Evolutionary conservation across 495 filamentous ascomycete genomes (phyloP).

Genomic region (Poronia punctata): DNA sequence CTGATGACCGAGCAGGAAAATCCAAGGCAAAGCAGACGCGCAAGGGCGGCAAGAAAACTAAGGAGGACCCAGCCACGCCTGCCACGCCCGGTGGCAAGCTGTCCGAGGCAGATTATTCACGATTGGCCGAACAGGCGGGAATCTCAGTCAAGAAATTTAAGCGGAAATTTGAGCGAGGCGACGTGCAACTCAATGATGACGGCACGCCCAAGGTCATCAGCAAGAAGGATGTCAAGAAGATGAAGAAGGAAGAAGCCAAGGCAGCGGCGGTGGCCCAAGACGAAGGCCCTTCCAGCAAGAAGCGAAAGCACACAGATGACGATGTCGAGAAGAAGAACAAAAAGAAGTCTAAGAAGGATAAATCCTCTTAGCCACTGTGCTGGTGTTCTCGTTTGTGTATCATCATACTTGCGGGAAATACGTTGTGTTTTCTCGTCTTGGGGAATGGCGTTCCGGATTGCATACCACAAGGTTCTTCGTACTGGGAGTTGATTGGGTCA

Average conservation of each 20-base stretch:
- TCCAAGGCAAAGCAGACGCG: conserved; percentile 41
- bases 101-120: conserved; percentile 43
- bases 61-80: conserved; percentile 21
- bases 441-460: conserved; percentile 26
- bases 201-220: conserved; percentile 56
- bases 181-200: conserved; percentile 52
- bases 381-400: conserved; percentile 22
- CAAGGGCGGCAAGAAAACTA: conserved; percentile 24
- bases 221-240: conserved; percentile 73
- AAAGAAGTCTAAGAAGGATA: conserved; percentile 39
- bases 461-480: conserved; percentile 25
- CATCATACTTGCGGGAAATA: conserved; percentile 23
- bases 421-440: conserved; percentile 18
- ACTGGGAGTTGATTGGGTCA: conserved; percentile 25
- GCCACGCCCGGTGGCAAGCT: conserved; percentile 28
- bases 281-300: conserved; percentile 19
- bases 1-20: conserved; percentile 38
- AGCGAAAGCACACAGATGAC: conserved; percentile 25
- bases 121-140: conserved; percentile 53
- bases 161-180: conserved; percentile 62
- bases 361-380: conserved; percentile 18
- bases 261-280: conserved; percentile 14
- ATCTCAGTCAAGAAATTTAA: conserved; percentile 63
- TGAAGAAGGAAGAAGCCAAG: conserved; percentile 59
- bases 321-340: conserved; percentile 40